Evolutionary conservation across 129 eudicot genomes (phyloP), one percentile per base, ranked within the genome.

Genomic region (Saussurea involucrata): DNA sequence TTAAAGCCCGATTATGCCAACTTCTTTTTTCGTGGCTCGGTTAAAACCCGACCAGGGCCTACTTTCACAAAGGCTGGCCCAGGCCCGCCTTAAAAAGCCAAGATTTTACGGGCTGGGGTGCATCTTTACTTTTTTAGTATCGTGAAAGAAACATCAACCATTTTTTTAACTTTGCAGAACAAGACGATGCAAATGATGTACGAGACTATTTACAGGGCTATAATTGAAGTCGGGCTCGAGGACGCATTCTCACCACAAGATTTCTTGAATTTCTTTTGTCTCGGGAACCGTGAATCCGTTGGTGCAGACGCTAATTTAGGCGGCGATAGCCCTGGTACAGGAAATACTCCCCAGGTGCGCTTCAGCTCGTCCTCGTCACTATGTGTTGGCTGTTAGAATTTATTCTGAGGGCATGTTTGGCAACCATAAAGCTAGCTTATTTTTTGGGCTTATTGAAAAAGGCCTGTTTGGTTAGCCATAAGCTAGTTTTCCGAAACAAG

Each of bases 181-280:
- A 94, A 91, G 82, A 94, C 98, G 24, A 93, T 93, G 97, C 97
- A 90, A 93, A 93, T 93, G 98, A 93, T 93, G 98, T 93, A 93
- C 36, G 98, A 94, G 85, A 94, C 96, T 4, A 94, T 94, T 8
- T 63, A 88, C 82, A 89, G 89, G 90, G 96, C 98, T 66, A 74
- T 94, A 60, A 91, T 84, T 49, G 98, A 94, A 82, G 98, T 89
- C 24, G 97, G 97, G 73, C 98, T 91, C 34, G 96, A 94, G 78
- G 89, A 88, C 40, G 84, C 90, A 49, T 91, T 66, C 71, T 76
- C 90, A 27, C 96, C 97, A 9, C 92, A 87, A 83, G 98, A 94
- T 89, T 94, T 75, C 81, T 78, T 94, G 71, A 94, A 94, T 84
- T 94, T 94, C 73, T 94, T 80, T 77, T 94, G 98, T 74, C 97